phyloP scores from a whole-genome alignment of 768 basidiomycete genomes.

The Ramaria sp. region DNA sequence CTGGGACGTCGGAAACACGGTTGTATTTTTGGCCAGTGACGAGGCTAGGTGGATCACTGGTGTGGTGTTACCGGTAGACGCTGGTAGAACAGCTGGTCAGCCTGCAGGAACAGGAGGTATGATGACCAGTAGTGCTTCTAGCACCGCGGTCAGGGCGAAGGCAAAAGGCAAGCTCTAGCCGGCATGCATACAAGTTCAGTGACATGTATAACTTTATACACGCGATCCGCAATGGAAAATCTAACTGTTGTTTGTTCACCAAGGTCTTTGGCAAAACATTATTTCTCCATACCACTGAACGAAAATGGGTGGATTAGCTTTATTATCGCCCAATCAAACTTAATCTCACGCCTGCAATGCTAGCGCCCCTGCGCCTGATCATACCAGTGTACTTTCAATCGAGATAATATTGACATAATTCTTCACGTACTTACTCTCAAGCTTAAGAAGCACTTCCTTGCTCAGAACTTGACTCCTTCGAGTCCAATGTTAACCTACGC shows the following conservation, averaged over 20 bases:
- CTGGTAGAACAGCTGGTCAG: not conserved
- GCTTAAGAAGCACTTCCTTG: not conserved
- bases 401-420: no score
- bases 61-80: conserved; percentile 1
- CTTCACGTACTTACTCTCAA: not conserved
- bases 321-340: no score
- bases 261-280: not conserved
- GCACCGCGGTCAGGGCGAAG: not conserved
- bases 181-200: not conserved
- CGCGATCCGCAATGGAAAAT: not conserved
- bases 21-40: conserved; percentile 6
- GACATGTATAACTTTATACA: not conserved
- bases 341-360: no score
- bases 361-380: no score
- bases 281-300: no score
- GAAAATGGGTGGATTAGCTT: no score
- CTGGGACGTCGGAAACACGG: conserved; percentile 1
- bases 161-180: not conserved
- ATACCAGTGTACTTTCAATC: no score
- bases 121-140: not conserved
- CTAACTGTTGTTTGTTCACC: not conserved
- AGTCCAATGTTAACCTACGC: conserved; percentile 7
- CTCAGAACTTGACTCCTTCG: not conserved
- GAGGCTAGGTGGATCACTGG: conserved; percentile 8
- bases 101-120: not conserved